Evolutionary conservation across 2,329 filamentous ascomycete species (phyloP).

Genomic region (Aspergillus flavus): DNA sequence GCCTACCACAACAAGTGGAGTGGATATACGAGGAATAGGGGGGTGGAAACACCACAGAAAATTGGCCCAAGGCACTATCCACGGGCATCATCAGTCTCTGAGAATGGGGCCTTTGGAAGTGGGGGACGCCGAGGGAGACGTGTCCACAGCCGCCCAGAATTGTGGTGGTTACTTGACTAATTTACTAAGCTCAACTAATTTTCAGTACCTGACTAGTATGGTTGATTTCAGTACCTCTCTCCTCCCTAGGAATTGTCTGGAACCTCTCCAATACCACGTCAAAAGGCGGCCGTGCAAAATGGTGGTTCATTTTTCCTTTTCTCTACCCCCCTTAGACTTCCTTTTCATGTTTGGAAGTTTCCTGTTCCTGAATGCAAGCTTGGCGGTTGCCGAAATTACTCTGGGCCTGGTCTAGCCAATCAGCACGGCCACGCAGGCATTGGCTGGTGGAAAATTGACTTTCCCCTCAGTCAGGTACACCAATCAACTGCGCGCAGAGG

Average conservation of each 20-base stretch:
- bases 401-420: slow-evolving; percentile 27
- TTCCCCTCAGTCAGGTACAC: slow-evolving; percentile 32
- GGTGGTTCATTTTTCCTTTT: slow-evolving; percentile 1
- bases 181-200: background rate
- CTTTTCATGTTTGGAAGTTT: slow-evolving; percentile 25
- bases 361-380: slow-evolving; percentile 31
- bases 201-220: background rate
- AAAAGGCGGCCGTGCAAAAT: background rate
- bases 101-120: slow-evolving; percentile 12
- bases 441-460: slow-evolving; percentile 13
- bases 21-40: slow-evolving; percentile 4
- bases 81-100: slow-evolving; percentile 14
- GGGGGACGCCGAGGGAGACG: slow-evolving; percentile 2
- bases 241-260: slow-evolving; percentile 8
- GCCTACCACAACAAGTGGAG: slow-evolving; percentile 1
- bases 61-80: slow-evolving; percentile 7
- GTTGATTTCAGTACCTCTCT: background rate
- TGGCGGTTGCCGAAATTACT: slow-evolving; percentile 30
- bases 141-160: slow-evolving; percentile 7
- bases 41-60: slow-evolving; percentile 9
- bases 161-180: background rate
- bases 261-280: slow-evolving; percentile 6
- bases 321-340: slow-evolving; percentile 3
- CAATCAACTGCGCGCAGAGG: slow-evolving; percentile 26
- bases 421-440: slow-evolving; percentile 14